phyloP scores from a whole-genome alignment of 371 early-diverging fungal species.

The Mucor irregularis region DNA sequence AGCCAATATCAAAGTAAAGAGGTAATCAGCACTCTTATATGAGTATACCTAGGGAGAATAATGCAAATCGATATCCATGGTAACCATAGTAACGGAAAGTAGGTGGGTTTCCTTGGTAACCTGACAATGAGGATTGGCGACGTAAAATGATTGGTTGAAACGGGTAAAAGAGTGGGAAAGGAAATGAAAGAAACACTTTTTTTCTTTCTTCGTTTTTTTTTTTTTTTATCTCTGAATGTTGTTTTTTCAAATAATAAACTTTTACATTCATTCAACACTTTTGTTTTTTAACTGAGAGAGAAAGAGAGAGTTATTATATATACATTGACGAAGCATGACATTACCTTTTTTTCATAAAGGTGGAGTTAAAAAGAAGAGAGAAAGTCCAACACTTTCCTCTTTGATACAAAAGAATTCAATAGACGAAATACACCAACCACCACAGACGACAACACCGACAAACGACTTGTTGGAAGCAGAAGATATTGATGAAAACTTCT shows the following conservation, averaged over 20 bases:
- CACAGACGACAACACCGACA: neutral
- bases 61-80: too few relatives aligned
- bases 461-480: conserved; percentile 28
- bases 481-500: conserved; percentile 53
- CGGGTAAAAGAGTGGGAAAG: neutral
- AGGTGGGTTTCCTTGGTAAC: too few relatives aligned
- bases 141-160: too few relatives aligned
- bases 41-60: too few relatives aligned
- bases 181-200: neutral
- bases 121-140: too few relatives aligned
- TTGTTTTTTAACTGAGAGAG: neutral
- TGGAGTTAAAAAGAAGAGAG: conserved; percentile 32
- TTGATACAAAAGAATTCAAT: conserved; percentile 28
- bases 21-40: too few relatives aligned
- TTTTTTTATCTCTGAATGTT: conserved; percentile 2
- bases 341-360: conserved; percentile 37
- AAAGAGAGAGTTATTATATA: too few relatives aligned
- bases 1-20: too few relatives aligned
- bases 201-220: neutral
- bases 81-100: too few relatives aligned
- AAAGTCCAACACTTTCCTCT: conserved; percentile 35
- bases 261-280: neutral
- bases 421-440: neutral
- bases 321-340: too few relatives aligned
- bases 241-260: neutral